Base-by-base conservation (phyloP, 805 yeast species). In the Lachancea nothofagi region DNA sequence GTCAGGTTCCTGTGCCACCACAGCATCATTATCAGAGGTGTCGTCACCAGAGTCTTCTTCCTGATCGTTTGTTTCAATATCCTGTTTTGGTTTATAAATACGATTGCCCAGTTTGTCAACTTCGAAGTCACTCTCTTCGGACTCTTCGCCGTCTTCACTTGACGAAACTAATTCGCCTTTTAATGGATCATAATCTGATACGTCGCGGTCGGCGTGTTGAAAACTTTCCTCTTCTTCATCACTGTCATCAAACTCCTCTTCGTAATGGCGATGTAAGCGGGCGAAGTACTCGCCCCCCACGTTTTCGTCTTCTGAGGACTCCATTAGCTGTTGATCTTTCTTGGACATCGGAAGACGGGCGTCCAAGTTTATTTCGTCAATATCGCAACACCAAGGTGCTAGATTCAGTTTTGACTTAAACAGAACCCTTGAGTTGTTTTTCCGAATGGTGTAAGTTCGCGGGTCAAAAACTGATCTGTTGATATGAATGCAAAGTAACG, bases 401-500 rank as follows among this genome's bases (percentile, higher is more conserved):
- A 89, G 65, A 55, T 87, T 80, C 44, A 90, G 65, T 31, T 70
- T 67, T 29, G 75, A 54, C 3, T 95, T 90, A 65, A 88, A 88
- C 8, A 74, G 62, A n/a, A 90, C 90, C 37, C 77, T 74, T 4
- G 96, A 82, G 36, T 84, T 77, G 58, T 89, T 89, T 59, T 90
- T 90, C 47, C 85, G 75, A 20, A 87, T 83, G 69, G 75, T 76
- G 44, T 84, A 93, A 0, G 95, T 83, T 41, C 76, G 68, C 40
- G 93, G 85, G 60, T 90, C 97, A 61, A 88, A 90, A 10, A 86
- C 96, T 2, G 96, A 86, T 55, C 98, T 75, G 59, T 90, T 90
- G 46, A 90, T 83, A 60, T 93, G 97, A 31, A 90, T 74, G 39
- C 90, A 77, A 33, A 90, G 68, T 41, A 86, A 70, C 8, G 88